A percentile compares a stretch with the other conserved stretches of the same genome.
Conservation (phyloP, 495 filamentous ascomycete species). For the Penicillium dipodomyicola region DNA sequence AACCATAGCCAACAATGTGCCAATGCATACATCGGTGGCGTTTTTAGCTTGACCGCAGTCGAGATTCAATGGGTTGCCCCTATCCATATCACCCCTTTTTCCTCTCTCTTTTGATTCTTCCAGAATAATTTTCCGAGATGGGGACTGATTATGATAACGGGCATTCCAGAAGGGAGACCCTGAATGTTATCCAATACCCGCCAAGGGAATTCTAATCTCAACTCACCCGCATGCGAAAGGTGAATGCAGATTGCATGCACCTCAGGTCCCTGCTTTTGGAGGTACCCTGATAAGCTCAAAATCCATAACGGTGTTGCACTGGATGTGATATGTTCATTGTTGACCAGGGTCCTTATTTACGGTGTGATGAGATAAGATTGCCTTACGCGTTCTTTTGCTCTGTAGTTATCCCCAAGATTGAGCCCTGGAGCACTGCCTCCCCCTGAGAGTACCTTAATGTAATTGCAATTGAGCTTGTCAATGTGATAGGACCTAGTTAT, state of each 20-base stretch:
- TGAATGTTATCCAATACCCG: constrained; percentile 11
- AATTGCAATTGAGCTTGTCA: constrained; percentile 13
- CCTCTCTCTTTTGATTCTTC: constrained; percentile 1
- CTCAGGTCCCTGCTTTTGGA: constrained; percentile 7
- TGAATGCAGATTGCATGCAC: not conserved
- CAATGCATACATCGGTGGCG: constrained; percentile 30
- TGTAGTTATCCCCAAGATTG: not conserved
- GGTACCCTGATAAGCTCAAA: constrained; percentile 21
- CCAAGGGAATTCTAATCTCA: constrained; percentile 5
- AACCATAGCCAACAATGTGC: constrained; percentile 20
- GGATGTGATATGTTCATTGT: constrained; percentile 28
- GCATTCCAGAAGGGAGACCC: constrained; percentile 22
- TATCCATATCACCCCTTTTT: constrained; percentile 8
- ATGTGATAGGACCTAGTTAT: constrained; percentile 6
- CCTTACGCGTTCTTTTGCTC: constrained; percentile 7
- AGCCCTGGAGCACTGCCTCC: constrained; percentile 6
- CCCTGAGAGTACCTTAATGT: constrained; percentile 4
- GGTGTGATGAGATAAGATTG: constrained; percentile 12
- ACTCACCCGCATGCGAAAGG: constrained; percentile 18
- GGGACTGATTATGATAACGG: constrained; percentile 19
- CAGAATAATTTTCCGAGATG: constrained; percentile 18
- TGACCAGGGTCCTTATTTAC: constrained; percentile 13
- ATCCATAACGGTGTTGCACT: constrained; percentile 15
- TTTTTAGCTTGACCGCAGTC: constrained; percentile 20
- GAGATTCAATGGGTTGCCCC: constrained; percentile 12